Base-by-base conservation (phyloP, 2,329 filamentous ascomycete genomes). In the Onygenales sp. region DNA sequence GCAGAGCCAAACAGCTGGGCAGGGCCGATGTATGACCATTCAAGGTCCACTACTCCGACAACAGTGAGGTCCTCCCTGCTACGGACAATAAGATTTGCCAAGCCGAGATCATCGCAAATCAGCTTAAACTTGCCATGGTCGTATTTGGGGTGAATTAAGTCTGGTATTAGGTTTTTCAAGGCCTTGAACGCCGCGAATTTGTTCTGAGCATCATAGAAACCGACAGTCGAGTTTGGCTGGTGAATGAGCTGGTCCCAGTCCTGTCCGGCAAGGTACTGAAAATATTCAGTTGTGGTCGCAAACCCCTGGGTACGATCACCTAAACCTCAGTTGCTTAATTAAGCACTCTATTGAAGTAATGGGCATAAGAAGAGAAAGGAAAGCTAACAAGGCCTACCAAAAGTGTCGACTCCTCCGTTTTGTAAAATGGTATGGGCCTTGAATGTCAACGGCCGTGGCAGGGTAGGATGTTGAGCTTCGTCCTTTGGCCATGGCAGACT, bases 11-110 rank as follows among this genome's bases (percentile, higher is more conserved):
- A 65, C 13, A 72, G 57, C 57, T 71, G 66, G 33, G 65, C 63
- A 0, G 69, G 68, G 48, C 67, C 65, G 9, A 65, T 61, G 51
- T 70, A 72, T 40, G 66, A 65, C 67, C 66, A 71, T 52, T 71
- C 67, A 8, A 67, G 61, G 44, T 70, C 68, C 21, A 71, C 61
- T 42, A 70, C 61, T 50, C 64, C 65, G 42, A 69, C 57, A 42
- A 71, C 54, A 31, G 63, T 68, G 31, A 70, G 62, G 40, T 70
- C 66, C 55, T 66, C 59, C 17, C 34, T 62, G 45, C 63, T 58
- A 52, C 61, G 62, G 14, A 72, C 63, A 54, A 71, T 69, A 47
- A 72, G 42, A 58, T 72, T 72, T 36, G 65, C 64, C 13, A 67
- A 55, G 54, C 67, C 63, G 36, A 71, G 61, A 56, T 71, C 68